phyloP scores from a whole-genome alignment of 2,329 filamentous ascomycete species.

The Herpotrichia juniperi region DNA sequence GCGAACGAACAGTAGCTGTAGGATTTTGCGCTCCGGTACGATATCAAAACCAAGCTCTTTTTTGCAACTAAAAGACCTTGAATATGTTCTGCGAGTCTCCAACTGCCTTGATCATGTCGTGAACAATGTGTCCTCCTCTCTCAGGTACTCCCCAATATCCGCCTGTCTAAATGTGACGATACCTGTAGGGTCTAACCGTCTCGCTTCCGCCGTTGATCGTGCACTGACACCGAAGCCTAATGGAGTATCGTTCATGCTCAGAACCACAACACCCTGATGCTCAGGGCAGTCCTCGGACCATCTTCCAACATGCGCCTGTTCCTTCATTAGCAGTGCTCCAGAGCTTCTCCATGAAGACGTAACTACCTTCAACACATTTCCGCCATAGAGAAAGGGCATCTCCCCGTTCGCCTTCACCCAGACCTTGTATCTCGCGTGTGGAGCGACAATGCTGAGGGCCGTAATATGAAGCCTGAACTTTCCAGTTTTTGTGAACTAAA shows the following conservation, averaged over 20 bases:
- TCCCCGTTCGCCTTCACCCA: slow-evolving; percentile 97
- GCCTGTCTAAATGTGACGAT: slow-evolving; percentile 90
- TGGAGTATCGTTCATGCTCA: slow-evolving; percentile 90
- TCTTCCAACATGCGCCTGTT: slow-evolving; percentile 79
- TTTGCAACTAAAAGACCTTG: neutral
- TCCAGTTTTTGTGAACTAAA: slow-evolving; percentile 93
- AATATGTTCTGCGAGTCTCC: neutral
- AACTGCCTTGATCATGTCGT: slow-evolving; percentile 49
- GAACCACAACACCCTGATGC: slow-evolving; percentile 88
- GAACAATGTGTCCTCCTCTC: slow-evolving; percentile 75
- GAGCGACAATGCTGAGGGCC: slow-evolving; percentile 84
- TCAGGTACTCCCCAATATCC: slow-evolving; percentile 92
- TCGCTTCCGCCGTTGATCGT: slow-evolving; percentile 81
- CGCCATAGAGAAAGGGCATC: slow-evolving; percentile 96
- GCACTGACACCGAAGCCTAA: slow-evolving; percentile 90
- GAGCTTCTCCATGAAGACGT: too few relatives aligned
- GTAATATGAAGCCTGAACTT: slow-evolving; percentile 97
- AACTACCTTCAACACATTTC: slow-evolving; percentile 85
- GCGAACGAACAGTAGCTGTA: too few relatives aligned
- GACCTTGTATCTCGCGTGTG: slow-evolving; percentile 93
- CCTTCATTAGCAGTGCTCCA: too few relatives aligned
- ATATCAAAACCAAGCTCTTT: too few relatives aligned
- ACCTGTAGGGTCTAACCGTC: slow-evolving; percentile 86
- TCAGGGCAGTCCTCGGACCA: slow-evolving; percentile 93
- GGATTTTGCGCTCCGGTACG: too few relatives aligned